Evolutionary conservation across 768 basidiomycete genomes (phyloP), one percentile per base, ranked within the genome.

Genomic region (Boletus barrowsii): DNA sequence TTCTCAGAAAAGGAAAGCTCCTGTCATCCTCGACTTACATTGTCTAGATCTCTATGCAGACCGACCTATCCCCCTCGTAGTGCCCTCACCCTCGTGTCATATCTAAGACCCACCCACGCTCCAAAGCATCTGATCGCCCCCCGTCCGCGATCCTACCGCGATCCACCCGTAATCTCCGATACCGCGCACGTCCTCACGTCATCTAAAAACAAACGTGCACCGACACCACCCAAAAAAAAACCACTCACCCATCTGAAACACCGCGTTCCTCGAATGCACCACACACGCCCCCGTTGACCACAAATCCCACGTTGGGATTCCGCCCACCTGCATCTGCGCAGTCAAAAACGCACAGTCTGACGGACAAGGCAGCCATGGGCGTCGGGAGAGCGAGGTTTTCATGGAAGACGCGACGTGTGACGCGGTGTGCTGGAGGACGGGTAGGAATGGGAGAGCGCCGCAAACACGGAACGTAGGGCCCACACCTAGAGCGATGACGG

Each of bases 381-480:
- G 29, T 8, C 30, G 68, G 1, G 77, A 73, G 17, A 78, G 68
- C 5, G 71, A 70, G 15, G 42, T n/a, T 5, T 10, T n/a, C 10
- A 26, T 5, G 75, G 73, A 44, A 77, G 78, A 17, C 70, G 72
- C 22, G 17, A 65, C 58, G 29, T 64, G 61, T 29, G 78, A 17
- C 70, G 72, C 22, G 20, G 65, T 58, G 29, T 64, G 61, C 32
- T 30, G 57, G 36, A 64, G 56, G 37, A 54, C 46, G 37, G 60
- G 69, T 37, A 61, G 24, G 24, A 24, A 24, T 24, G 24, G 24
- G 24, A 24, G 24, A 5, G 24, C 72, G 66, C 51, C 76, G 79
- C 62, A 84, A 74, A 30, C 79, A 72, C 6, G 85, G 66, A n/a
- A 84, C 60, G 53, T 79, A 77, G 0, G 72, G 68, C 2, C 77